Conservation (phyloP, 139 green algal genomes). For the Asterochloris erici region DNA sequence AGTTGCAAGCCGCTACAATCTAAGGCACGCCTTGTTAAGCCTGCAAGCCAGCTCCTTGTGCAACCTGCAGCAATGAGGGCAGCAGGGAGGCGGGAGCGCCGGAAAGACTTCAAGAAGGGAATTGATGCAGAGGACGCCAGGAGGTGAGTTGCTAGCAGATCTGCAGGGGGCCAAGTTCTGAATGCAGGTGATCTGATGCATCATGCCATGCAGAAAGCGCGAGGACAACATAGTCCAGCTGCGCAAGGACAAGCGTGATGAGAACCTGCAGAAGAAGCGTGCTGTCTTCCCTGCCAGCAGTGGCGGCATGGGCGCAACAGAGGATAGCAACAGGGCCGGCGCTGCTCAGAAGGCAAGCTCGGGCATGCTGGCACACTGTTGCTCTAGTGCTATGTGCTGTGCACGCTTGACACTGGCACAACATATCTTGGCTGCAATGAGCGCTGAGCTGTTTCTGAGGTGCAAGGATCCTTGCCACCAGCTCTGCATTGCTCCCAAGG, state of each 20-base stretch:
- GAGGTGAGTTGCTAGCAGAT: too few relatives aligned
- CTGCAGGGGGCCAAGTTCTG: too few relatives aligned
- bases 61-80: neutral
- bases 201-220: slow-evolving; percentile 65
- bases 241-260: slow-evolving; percentile 96
- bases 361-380: neutral
- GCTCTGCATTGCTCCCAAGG: neutral
- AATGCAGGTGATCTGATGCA: too few relatives aligned
- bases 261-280: slow-evolving; percentile 98
- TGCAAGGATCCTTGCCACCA: neutral
- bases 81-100: neutral
- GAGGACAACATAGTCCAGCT: slow-evolving; percentile 97
- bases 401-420: neutral
- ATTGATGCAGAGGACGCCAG: slow-evolving; percentile 91
- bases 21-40: too few relatives aligned
- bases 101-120: slow-evolving; percentile 80
- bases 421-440: neutral
- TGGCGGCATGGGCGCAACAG: slow-evolving; percentile 11
- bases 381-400: neutral
- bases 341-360: slow-evolving; percentile 40
- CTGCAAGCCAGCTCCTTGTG: too few relatives aligned
- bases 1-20: too few relatives aligned
- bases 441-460: neutral
- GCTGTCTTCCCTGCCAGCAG: slow-evolving; percentile 44
- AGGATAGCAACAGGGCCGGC: slow-evolving; percentile 36